Evolutionary conservation across 805 yeast species (phyloP), one percentile per base, ranked within the genome.

Genomic region (Yamadazyma takamatsuzukensis): DNA sequence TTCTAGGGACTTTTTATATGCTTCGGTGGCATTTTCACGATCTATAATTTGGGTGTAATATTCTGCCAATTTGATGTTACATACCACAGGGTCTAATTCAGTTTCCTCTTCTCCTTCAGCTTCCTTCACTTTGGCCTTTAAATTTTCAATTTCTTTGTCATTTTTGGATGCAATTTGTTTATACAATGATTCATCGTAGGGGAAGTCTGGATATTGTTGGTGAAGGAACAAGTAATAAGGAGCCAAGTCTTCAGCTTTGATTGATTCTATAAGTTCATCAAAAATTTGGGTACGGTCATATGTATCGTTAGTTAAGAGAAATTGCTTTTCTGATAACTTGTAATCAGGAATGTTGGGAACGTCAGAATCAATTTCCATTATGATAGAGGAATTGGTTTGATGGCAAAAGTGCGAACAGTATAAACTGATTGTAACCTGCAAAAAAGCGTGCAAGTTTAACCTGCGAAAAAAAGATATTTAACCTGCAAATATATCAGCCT

Each of bases 41-140:
- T 90, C 96, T 41, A 96, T 90, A 48, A 88, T 84, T 39, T 70
- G 68, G 9, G 96, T 79, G 58, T 86, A 90, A 60, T 80, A 86
- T 54, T 89, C 95, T 21, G 96, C 97, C 18, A 93, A 74, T 49
- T 79, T 75, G 35, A 78, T 75, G 74, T 87, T 83, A 27, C 80
- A 78, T 41, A 79, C 80, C 6, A 88, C 79, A 23, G 79, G 72
- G 51, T 87, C 96, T 44, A 83, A 61, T 54, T 87, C 96, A 21
- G 95, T 95, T 56, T 89, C 97, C 40, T 80, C 85, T 37, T 78
- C 87, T 36, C 72, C 76, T 31, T 72, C 73, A 15, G 76, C 69
- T 41, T 64, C 75, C 32, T 63, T 68, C 36, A 72, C 76, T 67
- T 59, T 70, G 49, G 53, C 67, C 58, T 64, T 80, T 74, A 56